A percentile compares a stretch with the other conserved stretches of the same genome.
Evolutionary conservation across 2,329 filamentous ascomycete genomes (phyloP).

Genomic region (Fusarium compactum): DNA sequence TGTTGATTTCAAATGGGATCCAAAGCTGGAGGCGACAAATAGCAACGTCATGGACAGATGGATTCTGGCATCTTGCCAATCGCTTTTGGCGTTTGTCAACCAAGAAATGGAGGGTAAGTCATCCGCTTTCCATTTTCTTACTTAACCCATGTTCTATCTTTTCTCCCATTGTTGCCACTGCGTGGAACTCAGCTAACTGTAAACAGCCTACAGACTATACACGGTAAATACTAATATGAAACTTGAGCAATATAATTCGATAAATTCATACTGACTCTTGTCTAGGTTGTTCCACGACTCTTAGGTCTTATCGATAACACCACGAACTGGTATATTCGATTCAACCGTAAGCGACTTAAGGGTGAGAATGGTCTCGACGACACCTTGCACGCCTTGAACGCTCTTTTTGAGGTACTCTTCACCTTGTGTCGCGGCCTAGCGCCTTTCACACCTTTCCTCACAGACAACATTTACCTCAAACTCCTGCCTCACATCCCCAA

Average conservation of each 20-base stretch:
- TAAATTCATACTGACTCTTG: background rate
- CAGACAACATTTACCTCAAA: slow-evolving; percentile 91
- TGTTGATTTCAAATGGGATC: slow-evolving; percentile 83
- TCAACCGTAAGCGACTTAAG: slow-evolving; percentile 92
- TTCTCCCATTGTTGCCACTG: background rate
- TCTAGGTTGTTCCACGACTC: slow-evolving; percentile 74
- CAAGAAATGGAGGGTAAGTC: slow-evolving; percentile 84
- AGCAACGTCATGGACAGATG: slow-evolving; percentile 96
- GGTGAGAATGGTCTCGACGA: slow-evolving; percentile 88
- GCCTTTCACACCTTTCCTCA: slow-evolving; percentile 95
- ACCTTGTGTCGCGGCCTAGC: slow-evolving; percentile 89
- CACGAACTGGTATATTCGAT: slow-evolving; percentile 99
- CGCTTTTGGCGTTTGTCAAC: slow-evolving; percentile 90
- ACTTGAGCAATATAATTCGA: background rate
- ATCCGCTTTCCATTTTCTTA: background rate
- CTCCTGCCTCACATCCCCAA: slow-evolving; percentile 85
- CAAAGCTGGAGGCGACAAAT: slow-evolving; percentile 78
- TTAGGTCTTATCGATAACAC: slow-evolving; percentile 90
- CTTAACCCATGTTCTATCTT: background rate
- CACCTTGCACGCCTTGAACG: slow-evolving; percentile 90
- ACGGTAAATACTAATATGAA: background rate
- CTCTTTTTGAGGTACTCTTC: slow-evolving; percentile 92
- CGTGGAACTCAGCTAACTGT: background rate
- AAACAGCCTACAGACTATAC: slow-evolving; percentile 64
- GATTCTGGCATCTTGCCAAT: slow-evolving; percentile 94